phyloP scores from a whole-genome alignment of 2,329 filamentous ascomycete genomes.

The Boeremia exigua region DNA sequence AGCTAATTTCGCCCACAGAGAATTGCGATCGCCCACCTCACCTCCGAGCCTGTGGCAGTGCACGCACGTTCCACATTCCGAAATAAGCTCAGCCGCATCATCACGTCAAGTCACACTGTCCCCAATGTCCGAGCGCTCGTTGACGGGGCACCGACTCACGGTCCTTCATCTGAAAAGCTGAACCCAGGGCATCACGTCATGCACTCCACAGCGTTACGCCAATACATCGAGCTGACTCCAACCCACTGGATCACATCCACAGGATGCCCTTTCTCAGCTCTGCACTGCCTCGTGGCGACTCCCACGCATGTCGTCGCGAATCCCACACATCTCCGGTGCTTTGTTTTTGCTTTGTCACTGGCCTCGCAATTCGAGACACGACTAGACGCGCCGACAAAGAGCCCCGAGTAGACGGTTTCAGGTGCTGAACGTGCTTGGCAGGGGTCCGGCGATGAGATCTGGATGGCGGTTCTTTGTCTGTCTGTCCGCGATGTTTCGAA shows the following conservation, averaged over 20 bases:
- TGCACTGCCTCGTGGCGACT: too few species aligned
- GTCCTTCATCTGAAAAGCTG: neutral
- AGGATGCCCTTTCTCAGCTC: too few species aligned
- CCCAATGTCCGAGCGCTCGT: constrained; percentile 6
- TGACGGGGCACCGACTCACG: constrained; percentile 15
- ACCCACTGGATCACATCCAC: too few species aligned
- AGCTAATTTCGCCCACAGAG: constrained; percentile 3
- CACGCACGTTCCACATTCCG: constrained; percentile 17
- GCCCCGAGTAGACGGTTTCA: neutral
- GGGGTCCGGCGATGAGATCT: neutral
- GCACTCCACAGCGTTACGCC: constrained; percentile 10
- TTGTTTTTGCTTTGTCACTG: neutral
- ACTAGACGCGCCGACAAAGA: neutral
- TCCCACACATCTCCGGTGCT: neutral
- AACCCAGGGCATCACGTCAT: constrained; percentile 7
- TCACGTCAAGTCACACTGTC: neutral
- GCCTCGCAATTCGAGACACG: neutral
- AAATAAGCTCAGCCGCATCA: constrained; percentile 13
- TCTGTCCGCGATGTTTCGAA: neutral
- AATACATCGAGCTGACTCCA: neutral
- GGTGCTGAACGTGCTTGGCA: neutral
- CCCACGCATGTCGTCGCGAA: too few species aligned
- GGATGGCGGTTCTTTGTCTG: neutral
- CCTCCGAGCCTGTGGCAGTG: constrained; percentile 10
- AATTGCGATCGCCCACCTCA: constrained; percentile 10